Conservation (phyloP, 1,284 basidiomycete species). For the Moesziomyces sp. region DNA sequence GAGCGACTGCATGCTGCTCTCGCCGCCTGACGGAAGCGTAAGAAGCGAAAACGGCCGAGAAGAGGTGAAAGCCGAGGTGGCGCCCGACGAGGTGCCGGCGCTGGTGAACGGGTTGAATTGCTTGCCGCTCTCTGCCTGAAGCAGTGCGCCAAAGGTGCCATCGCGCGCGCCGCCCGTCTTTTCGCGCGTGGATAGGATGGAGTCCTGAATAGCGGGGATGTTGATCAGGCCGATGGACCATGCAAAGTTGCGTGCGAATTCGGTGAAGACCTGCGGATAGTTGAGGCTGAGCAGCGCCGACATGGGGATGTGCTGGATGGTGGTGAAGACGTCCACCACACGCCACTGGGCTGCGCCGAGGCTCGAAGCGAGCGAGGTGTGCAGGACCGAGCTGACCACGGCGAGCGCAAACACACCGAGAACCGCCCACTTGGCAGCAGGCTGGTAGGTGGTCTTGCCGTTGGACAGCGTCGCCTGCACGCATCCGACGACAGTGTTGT, state of each 20-base stretch:
- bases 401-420: constrained; percentile 78
- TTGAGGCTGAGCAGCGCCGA: constrained; percentile 84
- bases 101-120: constrained; percentile 54
- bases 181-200: constrained; percentile 83
- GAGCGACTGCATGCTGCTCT: not conserved
- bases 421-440: constrained; percentile 80
- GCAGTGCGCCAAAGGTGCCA: constrained; percentile 42
- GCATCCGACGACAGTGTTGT: constrained; percentile 82
- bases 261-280: constrained; percentile 83
- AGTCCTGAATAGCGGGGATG: constrained; percentile 76
- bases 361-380: constrained; percentile 72
- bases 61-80: constrained; percentile 19
- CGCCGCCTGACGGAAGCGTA: constrained; percentile 10
- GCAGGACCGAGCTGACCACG: constrained; percentile 76
- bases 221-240: constrained; percentile 88
- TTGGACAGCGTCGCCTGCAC: constrained; percentile 91
- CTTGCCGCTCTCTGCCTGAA: constrained; percentile 49
- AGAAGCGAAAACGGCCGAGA: constrained; percentile 18
- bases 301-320: constrained; percentile 83
- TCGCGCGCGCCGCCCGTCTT: constrained; percentile 80
- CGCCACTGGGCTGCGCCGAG: constrained; percentile 70
- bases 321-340: constrained; percentile 81
- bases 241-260: constrained; percentile 84
- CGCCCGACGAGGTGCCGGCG: constrained; percentile 11
- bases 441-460: constrained; percentile 82